Evolutionary conservation across 495 filamentous ascomycete genomes (phyloP).

Genomic region (Hypoxylon lenormandii): DNA sequence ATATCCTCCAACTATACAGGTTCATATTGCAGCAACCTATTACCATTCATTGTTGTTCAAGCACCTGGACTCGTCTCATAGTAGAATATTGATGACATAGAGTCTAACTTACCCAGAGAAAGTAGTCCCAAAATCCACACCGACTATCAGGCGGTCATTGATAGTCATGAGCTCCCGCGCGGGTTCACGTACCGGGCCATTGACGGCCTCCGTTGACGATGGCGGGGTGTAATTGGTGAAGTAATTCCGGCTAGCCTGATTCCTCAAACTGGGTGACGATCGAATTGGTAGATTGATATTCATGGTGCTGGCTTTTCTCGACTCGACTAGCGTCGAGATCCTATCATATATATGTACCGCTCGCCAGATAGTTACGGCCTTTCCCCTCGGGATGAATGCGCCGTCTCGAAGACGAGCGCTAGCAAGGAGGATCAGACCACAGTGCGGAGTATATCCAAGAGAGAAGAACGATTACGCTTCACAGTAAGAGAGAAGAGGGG

Average conservation of each 20-base stretch:
- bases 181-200: constrained; percentile 65
- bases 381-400: constrained; percentile 13
- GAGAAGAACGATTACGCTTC: not conserved
- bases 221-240: constrained; percentile 64
- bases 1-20: not conserved
- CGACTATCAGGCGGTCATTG: constrained; percentile 71
- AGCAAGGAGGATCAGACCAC: not conserved
- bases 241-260: constrained; percentile 67
- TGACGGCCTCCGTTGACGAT: constrained; percentile 66
- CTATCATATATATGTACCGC: constrained; percentile 9
- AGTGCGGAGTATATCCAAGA: constrained; percentile 3
- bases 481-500: not conserved
- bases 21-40: not conserved
- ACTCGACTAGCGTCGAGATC: constrained; percentile 7
- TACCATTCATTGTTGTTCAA: not conserved
- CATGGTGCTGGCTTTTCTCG: constrained; percentile 47
- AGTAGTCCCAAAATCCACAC: constrained; percentile 77
- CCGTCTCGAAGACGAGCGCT: constrained; percentile 15
- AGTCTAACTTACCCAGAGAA: constrained; percentile 70
- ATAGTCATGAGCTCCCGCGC: constrained; percentile 59
- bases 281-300: constrained; percentile 65
- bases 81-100: not conserved
- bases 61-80: not conserved
- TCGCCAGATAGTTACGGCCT: constrained; percentile 6
- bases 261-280: constrained; percentile 59